phyloP scores from a whole-genome alignment of 2,329 filamentous ascomycete genomes.

The Thelonectria blattea region DNA sequence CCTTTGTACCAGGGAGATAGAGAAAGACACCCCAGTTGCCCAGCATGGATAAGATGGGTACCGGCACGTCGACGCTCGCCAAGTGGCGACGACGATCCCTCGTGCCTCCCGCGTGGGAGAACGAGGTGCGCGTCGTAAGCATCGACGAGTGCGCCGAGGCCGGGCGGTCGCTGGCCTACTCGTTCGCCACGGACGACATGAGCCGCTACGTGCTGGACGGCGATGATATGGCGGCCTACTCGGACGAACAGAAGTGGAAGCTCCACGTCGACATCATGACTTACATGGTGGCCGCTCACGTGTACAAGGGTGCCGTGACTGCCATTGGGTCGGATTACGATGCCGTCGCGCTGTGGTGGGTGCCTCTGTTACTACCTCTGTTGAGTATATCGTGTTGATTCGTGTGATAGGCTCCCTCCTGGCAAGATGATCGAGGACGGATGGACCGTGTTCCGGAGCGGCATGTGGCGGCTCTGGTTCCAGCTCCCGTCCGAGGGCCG shows the following conservation, averaged over 20 bases:
- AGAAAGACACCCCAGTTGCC: slow-evolving; percentile 14
- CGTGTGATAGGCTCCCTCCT: slow-evolving; percentile 69
- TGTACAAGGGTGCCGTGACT: slow-evolving; percentile 75
- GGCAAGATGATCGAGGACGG: slow-evolving; percentile 75
- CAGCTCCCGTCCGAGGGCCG: slow-evolving; percentile 75
- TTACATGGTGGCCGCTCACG: slow-evolving; percentile 78
- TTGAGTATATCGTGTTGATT: not conserved
- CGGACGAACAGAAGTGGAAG: slow-evolving; percentile 73
- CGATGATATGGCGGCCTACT: slow-evolving; percentile 67
- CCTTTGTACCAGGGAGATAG: not conserved
- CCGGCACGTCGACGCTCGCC: slow-evolving; percentile 38
- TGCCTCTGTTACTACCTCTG: slow-evolving; percentile 21
- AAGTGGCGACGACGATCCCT: slow-evolving; percentile 51
- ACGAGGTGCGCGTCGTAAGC: slow-evolving; percentile 66
- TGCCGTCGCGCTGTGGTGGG: slow-evolving; percentile 79
- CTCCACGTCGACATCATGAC: slow-evolving; percentile 79
- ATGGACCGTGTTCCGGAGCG: slow-evolving; percentile 73
- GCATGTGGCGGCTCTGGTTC: slow-evolving; percentile 79
- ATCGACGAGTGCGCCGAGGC: slow-evolving; percentile 74
- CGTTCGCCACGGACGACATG: slow-evolving; percentile 77
- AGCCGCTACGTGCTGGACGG: slow-evolving; percentile 77
- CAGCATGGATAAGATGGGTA: slow-evolving; percentile 53
- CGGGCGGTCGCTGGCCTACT: slow-evolving; percentile 74
- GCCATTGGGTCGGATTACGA: slow-evolving; percentile 78
- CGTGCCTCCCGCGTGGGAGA: slow-evolving; percentile 58